A percentile compares a stretch with the other conserved stretches of the same genome.
Conservation (phyloP, 2,329 filamentous ascomycete genomes). For the Diplodia intermedia region DNA sequence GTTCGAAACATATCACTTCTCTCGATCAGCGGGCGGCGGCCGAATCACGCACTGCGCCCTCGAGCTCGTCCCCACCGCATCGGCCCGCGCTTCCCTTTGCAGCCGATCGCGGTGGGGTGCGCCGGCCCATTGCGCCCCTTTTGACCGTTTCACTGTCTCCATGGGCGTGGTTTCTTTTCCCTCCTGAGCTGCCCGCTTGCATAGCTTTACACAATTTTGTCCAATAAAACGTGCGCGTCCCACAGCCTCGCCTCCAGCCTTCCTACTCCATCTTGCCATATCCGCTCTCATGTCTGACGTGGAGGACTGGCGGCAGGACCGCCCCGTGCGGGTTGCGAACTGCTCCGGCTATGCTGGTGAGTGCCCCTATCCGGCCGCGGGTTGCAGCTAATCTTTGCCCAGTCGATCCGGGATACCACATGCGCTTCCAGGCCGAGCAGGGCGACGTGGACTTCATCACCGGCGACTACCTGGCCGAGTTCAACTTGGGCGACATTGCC, state of each 20-base stretch:
- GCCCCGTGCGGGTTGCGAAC: slow-evolving; percentile 49
- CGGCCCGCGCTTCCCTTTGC: slow-evolving; percentile 9
- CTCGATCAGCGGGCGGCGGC: neutral
- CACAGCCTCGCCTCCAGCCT: neutral
- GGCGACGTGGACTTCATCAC: slow-evolving; percentile 51
- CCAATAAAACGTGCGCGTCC: slow-evolving; percentile 7
- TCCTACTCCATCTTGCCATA: neutral
- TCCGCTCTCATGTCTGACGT: neutral
- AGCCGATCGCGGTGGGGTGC: neutral
- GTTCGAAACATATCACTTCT: neutral
- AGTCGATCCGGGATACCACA: slow-evolving; percentile 50
- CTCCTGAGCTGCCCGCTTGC: neutral
- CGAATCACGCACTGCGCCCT: neutral
- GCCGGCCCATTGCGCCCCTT: neutral
- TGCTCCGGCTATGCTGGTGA: slow-evolving; percentile 46
- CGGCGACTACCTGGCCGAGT: slow-evolving; percentile 53
- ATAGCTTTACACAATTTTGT: slow-evolving; percentile 1
- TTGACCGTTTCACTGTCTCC: neutral
- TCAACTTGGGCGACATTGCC: slow-evolving; percentile 55
- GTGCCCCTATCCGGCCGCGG: neutral
- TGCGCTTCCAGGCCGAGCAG: slow-evolving; percentile 45
- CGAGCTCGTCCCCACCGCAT: slow-evolving; percentile 5
- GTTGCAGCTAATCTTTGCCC: neutral
- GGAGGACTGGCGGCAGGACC: slow-evolving; percentile 37
- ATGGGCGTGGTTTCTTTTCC: neutral